phyloP scores from a whole-genome alignment of 1,284 basidiomycete species.

The Coniophora puteana region DNA sequence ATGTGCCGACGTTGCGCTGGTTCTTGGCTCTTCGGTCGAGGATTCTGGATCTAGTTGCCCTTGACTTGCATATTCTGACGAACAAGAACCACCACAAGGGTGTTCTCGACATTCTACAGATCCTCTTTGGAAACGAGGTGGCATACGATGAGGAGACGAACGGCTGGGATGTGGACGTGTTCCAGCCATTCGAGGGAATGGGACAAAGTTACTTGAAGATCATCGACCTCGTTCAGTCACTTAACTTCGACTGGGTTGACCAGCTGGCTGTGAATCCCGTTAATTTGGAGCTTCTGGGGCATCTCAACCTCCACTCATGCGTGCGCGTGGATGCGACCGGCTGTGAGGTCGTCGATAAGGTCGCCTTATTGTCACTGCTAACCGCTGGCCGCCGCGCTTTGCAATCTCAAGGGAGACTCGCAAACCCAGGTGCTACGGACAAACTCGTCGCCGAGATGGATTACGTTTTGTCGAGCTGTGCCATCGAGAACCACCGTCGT shows the following conservation, averaged over 20 bases:
- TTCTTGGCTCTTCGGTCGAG: slow-evolving; percentile 84
- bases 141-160: slow-evolving; percentile 36
- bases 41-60: slow-evolving; percentile 82
- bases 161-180: slow-evolving; percentile 46
- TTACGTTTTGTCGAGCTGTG: slow-evolving; percentile 80
- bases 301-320: slow-evolving; percentile 75
- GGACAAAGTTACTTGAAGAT: slow-evolving; percentile 82
- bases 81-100: slow-evolving; percentile 72
- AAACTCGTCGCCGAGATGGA: slow-evolving; percentile 67
- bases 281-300: slow-evolving; percentile 65
- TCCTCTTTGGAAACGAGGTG: slow-evolving; percentile 69
- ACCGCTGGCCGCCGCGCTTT: slow-evolving; percentile 56
- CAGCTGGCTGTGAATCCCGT: slow-evolving; percentile 54
- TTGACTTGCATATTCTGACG: slow-evolving; percentile 88
- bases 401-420: slow-evolving; percentile 65
- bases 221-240: slow-evolving; percentile 82
- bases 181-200: slow-evolving; percentile 62
- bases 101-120: slow-evolving; percentile 66
- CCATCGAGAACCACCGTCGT: slow-evolving; percentile 83
- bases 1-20: slow-evolving; percentile 68
- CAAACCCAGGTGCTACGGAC: slow-evolving; percentile 59
- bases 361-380: slow-evolving; percentile 66
- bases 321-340: slow-evolving; percentile 68
- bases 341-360: slow-evolving; percentile 80
- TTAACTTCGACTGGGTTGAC: slow-evolving; percentile 89